phyloP scores from a whole-genome alignment of 768 basidiomycete species.

The Boletus coccyginus region DNA sequence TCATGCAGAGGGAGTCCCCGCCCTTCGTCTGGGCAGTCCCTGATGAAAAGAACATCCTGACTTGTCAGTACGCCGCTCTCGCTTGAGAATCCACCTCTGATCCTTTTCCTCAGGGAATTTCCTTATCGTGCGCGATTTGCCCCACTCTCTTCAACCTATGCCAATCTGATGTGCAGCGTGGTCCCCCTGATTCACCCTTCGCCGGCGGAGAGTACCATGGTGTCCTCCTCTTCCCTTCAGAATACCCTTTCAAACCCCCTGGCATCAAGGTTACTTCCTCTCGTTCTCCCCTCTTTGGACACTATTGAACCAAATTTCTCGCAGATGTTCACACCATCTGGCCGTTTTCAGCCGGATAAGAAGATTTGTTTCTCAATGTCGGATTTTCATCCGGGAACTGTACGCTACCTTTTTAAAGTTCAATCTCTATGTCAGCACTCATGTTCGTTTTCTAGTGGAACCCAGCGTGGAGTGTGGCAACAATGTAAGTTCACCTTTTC shows the following conservation, averaged over 20 bases:
- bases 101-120: conserved; percentile 71
- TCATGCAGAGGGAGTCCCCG: conserved; percentile 91
- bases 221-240: conserved; percentile 84
- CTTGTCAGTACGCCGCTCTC: conserved; percentile 56
- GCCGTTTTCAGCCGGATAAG: conserved; percentile 86
- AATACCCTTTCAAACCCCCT: conserved; percentile 96
- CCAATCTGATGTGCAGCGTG: conserved; percentile 53
- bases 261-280: conserved; percentile 79
- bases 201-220: conserved; percentile 94
- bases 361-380: conserved; percentile 99
- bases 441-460: conserved; percentile 63
- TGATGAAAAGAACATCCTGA: conserved; percentile 96
- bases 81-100: conserved; percentile 9
- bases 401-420: conserved; percentile 39
- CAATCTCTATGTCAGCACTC: neutral
- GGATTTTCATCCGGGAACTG: conserved; percentile 88
- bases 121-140: conserved; percentile 66
- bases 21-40: conserved; percentile 96
- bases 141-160: neutral
- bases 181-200: conserved; percentile 91
- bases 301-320: conserved; percentile 6
- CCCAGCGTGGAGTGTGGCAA: conserved; percentile 93
- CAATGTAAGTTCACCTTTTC: conserved; percentile 61
- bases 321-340: conserved; percentile 89
- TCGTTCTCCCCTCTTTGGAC: conserved; percentile 1